Percentiles rank a stretch among this genome's conserved stretches.
These are phyloP conservation scores for Fraxinus floribunda DNA, from an alignment of 305 asterid genomes.

Conservation along the genomic window DNA sequence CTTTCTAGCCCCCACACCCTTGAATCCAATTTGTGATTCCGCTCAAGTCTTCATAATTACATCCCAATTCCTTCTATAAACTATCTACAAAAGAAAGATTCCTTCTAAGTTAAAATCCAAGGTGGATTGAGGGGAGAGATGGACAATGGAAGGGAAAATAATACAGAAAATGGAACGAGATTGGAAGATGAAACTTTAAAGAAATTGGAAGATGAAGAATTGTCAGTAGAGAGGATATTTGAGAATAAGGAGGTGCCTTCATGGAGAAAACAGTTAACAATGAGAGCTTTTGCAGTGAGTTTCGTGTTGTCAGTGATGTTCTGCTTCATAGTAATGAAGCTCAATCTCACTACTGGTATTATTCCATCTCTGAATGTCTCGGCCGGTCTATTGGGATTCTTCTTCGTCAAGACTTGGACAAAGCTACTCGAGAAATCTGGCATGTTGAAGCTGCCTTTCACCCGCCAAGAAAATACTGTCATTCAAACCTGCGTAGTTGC, in stretches of 20 bases:
- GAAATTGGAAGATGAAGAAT: background rate
- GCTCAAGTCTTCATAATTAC: background rate
- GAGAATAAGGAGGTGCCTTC: constrained; percentile 25
- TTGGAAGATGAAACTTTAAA: background rate
- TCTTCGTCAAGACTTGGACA: constrained; percentile 47
- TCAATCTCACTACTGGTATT: constrained; percentile 44
- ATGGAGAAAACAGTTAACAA: constrained; percentile 36
- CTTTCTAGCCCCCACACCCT: background rate
- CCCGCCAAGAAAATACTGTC: constrained; percentile 46
- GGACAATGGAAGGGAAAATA: background rate
- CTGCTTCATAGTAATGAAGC: constrained; percentile 42
- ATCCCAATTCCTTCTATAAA: background rate
- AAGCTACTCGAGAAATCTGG: constrained; percentile 35
- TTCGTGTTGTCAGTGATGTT: constrained; percentile 34
- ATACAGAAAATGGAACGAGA: background rate
- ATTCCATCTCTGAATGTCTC: constrained; percentile 48
- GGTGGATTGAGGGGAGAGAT: background rate
- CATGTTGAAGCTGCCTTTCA: constrained; percentile 33
- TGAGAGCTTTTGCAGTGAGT: constrained; percentile 41
- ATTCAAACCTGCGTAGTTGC: constrained; percentile 46
- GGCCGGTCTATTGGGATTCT: constrained; percentile 47
- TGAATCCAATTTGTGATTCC: background rate
- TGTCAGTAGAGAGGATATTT: constrained; percentile 22
- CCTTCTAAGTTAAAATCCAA: background rate
- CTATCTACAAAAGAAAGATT: background rate